Evolutionary conservation across 495 filamentous ascomycete genomes (phyloP), one percentile per base, ranked within the genome.

Genomic region (Tuber brumale): DNA sequence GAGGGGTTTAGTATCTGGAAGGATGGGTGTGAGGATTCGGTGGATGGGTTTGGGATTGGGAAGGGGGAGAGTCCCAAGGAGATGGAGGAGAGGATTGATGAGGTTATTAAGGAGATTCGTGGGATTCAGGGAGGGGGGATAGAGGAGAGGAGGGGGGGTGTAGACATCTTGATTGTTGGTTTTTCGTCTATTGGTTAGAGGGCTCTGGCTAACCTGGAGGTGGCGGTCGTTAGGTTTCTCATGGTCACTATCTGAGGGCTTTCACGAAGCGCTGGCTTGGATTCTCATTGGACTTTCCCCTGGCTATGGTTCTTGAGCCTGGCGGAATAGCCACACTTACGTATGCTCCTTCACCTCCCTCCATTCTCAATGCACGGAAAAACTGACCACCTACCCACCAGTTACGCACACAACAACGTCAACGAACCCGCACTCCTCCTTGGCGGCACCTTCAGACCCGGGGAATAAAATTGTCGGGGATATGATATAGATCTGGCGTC

Each of bases 191-290:
- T 42, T 2, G 61, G 61, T 27, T 1, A 9, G n/a, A 7, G 61
- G 10, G 57, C 39, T 41, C n/a, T 31, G 31, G 39, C 10, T 70
- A 37, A 46, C 51, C 51, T 57, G 19, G n/a, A 2, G 48, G 31
- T 69, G 42, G 37, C 19, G 7, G 31, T 35, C 66, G 44, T 46
- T 19, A 76, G 75, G 73, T 75, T 44, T 76, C 92, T 7, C 94
- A 97, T 80, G 94, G 94, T 0, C 94, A 97, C 83, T 93, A 97
- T 43, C 86, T 97, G 44, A 87, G 94, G 41, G 93, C 93, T 0
- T 97, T 97, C 84, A 92, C 93, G 8, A 94, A 96, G 90, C 87
- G 94, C 31, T 97, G 94, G 94, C 87, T 89, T 0, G 87, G 88
- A 0, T 90, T 92, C 83, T 87, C 90, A 31, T 84, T 97, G 72